Evolutionary conservation across 345 rosid genomes (phyloP), one percentile per base, ranked within the genome.

Genomic region (Pistacia integerrima): DNA sequence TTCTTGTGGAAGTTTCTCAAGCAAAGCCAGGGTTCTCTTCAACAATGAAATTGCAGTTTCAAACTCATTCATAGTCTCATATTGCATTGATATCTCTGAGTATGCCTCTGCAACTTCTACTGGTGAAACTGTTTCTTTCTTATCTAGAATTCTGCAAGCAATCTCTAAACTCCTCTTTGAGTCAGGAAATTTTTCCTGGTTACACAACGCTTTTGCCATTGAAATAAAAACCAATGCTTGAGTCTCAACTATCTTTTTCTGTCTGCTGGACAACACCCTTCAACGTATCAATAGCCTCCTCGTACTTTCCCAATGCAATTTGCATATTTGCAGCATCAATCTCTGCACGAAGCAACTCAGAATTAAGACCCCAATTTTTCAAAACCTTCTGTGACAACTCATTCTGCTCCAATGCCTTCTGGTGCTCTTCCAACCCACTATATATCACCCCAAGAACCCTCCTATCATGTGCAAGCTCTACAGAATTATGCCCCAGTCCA

Each of bases 261-360:
- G 97, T 93, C 82, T 85, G 88, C 46, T 86, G 87, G 57, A 90
- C 89, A 64, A 89, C 87, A 13, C 78, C 77, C 84, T 83, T 93
- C 85, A 96, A 80, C 35, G 88, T 86, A 73, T 85, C 81, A 11
- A 91, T 90, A 2, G 97, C 98, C 75, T 90, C 91, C 20, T 91
- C 97, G 3, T 77, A 88, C 78, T 84, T 92, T 1, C 97, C 99
- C 84, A 90, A 81, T 3, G 97, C 99, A 59, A 96, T 88, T 81
- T 91, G 91, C 94, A 93, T 91, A 77, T 93, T 91, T 0, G 97
- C 90, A 84, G 97, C 94, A 25, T 96, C 98, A 11, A 96, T 86
- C 88, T 91, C 97, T 0, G 97, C 90, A 44, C 77, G 89, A 52
- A 93, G 80, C 83, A 96, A 79, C 78, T 92, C 98, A 6, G 89